phyloP scores from a whole-genome alignment of 1,284 basidiomycete genomes.

The Fomitopsis betulina region DNA sequence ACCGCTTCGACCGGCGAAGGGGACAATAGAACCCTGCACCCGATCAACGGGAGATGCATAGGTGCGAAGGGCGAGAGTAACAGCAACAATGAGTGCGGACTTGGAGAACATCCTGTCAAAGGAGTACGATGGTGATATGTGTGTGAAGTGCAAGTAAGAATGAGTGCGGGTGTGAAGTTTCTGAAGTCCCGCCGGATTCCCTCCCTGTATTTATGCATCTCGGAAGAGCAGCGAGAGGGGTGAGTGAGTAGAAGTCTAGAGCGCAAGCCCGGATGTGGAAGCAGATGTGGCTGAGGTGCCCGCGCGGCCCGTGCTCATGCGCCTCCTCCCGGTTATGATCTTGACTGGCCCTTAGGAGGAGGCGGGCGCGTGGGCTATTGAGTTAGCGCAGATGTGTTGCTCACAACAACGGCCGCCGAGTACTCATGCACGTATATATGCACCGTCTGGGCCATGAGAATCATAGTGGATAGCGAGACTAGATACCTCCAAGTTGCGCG shows the following conservation, averaged over 20 bases:
- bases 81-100: conserved; percentile 13
- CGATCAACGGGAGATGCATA: conserved; percentile 14
- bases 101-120: conserved; percentile 20
- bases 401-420: too few relatives aligned
- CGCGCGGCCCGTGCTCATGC: not conserved
- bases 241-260: not conserved
- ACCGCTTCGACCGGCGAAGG: conserved; percentile 16
- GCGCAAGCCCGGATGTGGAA: not conserved
- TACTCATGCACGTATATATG: too few relatives aligned
- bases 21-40: conserved; percentile 13
- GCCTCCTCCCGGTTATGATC: not conserved
- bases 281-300: not conserved
- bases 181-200: not conserved
- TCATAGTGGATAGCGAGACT: too few relatives aligned
- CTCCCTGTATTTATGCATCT: not conserved
- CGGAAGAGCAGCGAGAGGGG: not conserved
- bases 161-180: not conserved
- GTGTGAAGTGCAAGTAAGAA: too few relatives aligned
- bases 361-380: not conserved
- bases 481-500: too few relatives aligned
- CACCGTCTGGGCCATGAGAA: too few relatives aligned
- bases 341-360: not conserved
- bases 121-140: not conserved
- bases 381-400: too few relatives aligned
- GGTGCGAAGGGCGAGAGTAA: conserved; percentile 16